Percentiles rank a stretch among this genome's conserved stretches.
These are phyloP conservation scores for Citrus maxima DNA, from an alignment of 345 rosid species.

Conservation along the genomic window DNA sequence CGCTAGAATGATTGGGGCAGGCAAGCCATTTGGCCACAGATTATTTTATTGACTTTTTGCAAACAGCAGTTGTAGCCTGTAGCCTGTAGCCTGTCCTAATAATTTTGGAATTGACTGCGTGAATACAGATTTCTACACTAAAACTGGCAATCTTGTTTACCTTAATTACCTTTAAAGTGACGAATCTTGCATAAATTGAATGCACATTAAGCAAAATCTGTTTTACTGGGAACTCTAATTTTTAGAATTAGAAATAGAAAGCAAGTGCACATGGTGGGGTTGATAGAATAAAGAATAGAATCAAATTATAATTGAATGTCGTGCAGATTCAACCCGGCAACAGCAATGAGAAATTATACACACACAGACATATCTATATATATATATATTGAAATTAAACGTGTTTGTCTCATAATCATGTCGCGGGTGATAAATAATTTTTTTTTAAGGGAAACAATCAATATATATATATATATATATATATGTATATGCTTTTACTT, in stretches of 20 bases:
- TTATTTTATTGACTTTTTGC: not conserved
- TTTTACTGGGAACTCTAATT: not conserved
- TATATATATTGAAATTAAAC: too few species aligned
- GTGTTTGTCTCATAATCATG: not conserved
- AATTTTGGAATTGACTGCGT: not conserved
- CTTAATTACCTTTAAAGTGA: not conserved
- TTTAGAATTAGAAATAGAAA: not conserved
- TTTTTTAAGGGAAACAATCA: too few species aligned
- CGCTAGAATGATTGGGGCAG: not conserved
- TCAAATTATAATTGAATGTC: not conserved
- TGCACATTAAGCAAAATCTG: not conserved
- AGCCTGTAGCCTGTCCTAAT: not conserved
- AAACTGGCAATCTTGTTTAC: not conserved
- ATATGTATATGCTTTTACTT: not conserved
- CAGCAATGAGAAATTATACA: not conserved
- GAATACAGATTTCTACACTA: too few species aligned
- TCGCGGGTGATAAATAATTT: not conserved
- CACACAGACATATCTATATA: too few species aligned
- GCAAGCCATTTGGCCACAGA: conserved; percentile 7
- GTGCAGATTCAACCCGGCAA: not conserved
- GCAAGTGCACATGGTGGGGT: conserved; percentile 4
- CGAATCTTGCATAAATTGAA: not conserved
- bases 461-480: too few species aligned
- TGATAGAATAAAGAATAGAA: not conserved
- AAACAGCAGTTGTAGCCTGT: not conserved